Conservation (phyloP, 169 alveolate species). For the Theileria parva region DNA sequence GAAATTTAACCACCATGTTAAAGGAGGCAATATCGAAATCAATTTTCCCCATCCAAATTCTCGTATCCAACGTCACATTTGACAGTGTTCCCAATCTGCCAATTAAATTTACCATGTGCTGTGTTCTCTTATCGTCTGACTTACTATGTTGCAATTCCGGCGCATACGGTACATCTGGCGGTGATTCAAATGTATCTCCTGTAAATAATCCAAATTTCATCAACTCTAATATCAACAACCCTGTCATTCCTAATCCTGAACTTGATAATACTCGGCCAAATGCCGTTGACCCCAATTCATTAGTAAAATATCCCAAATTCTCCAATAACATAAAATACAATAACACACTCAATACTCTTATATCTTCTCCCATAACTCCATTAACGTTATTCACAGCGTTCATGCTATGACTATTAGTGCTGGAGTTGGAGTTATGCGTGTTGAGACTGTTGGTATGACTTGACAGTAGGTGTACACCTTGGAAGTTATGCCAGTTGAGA, state of each 20-base stretch:
- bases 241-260: constrained; percentile 60
- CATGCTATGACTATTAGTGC: constrained; percentile 23
- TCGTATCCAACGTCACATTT: constrained; percentile 30
- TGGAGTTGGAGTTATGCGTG: constrained; percentile 8
- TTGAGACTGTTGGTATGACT: constrained; percentile 6
- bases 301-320: constrained; percentile 71
- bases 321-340: constrained; percentile 72
- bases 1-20: constrained; percentile 67
- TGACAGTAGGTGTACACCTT: constrained; percentile 46
- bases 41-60: constrained; percentile 46
- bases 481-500: constrained; percentile 68
- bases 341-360: constrained; percentile 45
- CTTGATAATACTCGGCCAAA: constrained; percentile 73
- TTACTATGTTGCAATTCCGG: constrained; percentile 49
- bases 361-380: constrained; percentile 24
- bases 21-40: constrained; percentile 71
- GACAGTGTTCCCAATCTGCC: constrained; percentile 69
- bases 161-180: constrained; percentile 62
- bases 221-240: constrained; percentile 66
- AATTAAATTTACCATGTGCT: constrained; percentile 39
- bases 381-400: constrained; percentile 19
- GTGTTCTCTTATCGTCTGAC: constrained; percentile 13
- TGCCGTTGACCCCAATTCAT: constrained; percentile 72
- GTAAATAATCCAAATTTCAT: constrained; percentile 74
- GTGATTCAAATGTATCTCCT: constrained; percentile 68